These are phyloP conservation scores for Pyrrhoderma noxium DNA, from an alignment of 1,284 basidiomycete species.

Conservation along the genomic window DNA sequence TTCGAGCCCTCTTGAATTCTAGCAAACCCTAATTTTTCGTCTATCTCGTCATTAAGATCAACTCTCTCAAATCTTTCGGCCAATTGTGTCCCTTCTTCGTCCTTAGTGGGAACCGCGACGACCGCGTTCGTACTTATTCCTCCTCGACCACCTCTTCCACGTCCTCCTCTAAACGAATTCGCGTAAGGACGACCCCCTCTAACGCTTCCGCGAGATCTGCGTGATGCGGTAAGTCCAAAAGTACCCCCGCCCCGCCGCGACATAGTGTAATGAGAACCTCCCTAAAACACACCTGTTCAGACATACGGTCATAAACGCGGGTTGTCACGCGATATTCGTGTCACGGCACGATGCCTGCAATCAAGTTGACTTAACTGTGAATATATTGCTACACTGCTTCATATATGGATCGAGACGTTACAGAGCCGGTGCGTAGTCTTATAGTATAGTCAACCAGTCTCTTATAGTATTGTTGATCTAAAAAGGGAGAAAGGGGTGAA, in stretches of 20 bases:
- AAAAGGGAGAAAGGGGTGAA: slow-evolving; percentile 24
- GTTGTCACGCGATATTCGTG: slow-evolving; percentile 2
- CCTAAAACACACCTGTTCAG: neutral
- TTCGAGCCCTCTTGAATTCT: slow-evolving; percentile 67
- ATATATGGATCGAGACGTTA: too few relatives aligned
- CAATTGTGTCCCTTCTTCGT: slow-evolving; percentile 80
- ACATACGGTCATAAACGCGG: neutral
- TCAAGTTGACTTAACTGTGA: too few relatives aligned
- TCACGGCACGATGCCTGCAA: neutral
- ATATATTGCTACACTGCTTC: too few relatives aligned
- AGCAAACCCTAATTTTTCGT: slow-evolving; percentile 88
- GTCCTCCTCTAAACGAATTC: slow-evolving; percentile 29
- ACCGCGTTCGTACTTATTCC: slow-evolving; percentile 32
- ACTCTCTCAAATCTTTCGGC: slow-evolving; percentile 81
- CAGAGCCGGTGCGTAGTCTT: too few relatives aligned
- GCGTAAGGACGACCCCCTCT: slow-evolving; percentile 38
- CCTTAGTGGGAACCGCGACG: slow-evolving; percentile 53
- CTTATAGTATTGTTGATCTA: too few relatives aligned
- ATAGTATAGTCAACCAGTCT: too few relatives aligned
- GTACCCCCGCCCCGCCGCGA: slow-evolving; percentile 27
- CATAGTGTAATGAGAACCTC: slow-evolving; percentile 21
- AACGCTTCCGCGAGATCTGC: slow-evolving; percentile 34
- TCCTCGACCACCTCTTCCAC: slow-evolving; percentile 50
- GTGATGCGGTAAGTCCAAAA: slow-evolving; percentile 28
- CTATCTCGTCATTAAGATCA: slow-evolving; percentile 75